Percentiles rank a stretch among this genome's conserved stretches.
Conservation (phyloP, 768 basidiomycete species). For the Gloeostereum incarnatum region DNA sequence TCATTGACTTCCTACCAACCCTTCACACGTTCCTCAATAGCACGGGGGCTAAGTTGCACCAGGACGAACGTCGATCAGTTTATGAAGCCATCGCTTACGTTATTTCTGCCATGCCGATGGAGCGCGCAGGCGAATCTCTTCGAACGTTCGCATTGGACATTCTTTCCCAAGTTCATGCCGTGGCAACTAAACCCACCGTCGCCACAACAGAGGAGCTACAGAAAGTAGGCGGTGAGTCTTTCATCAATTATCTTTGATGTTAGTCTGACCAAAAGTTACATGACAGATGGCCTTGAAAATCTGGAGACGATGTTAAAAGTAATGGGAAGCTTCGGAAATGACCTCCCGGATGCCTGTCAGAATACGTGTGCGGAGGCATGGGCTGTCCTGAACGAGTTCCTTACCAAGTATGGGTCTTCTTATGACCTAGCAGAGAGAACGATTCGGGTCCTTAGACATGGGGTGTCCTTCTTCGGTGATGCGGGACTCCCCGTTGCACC, state of each 20-base stretch:
- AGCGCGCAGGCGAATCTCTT: slow-evolving; percentile 77
- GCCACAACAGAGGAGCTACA: slow-evolving; percentile 67
- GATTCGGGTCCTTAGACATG: slow-evolving; percentile 78
- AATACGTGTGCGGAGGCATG: slow-evolving; percentile 76
- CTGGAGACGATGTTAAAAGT: slow-evolving; percentile 87
- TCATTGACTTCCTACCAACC: slow-evolving; percentile 86
- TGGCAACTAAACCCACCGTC: slow-evolving; percentile 41
- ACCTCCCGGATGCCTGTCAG: slow-evolving; percentile 72
- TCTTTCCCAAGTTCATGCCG: slow-evolving; percentile 61
- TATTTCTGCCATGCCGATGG: slow-evolving; percentile 90
- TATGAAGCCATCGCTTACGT: slow-evolving; percentile 96
- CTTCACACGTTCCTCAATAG: slow-evolving; percentile 82
- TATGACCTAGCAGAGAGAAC: slow-evolving; percentile 75
- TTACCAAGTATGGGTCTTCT: slow-evolving; percentile 68
- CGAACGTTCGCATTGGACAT: slow-evolving; percentile 83
- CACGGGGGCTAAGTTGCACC: slow-evolving; percentile 68
- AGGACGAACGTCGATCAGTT: slow-evolving; percentile 86
- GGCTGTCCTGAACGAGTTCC: slow-evolving; percentile 72
- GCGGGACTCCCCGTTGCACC: slow-evolving; percentile 60
- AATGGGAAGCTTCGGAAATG: slow-evolving; percentile 73
- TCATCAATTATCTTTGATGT: background rate
- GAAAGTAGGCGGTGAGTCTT: slow-evolving; percentile 59
- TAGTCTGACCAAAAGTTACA: background rate
- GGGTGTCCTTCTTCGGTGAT: slow-evolving; percentile 70
- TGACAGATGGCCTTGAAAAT: slow-evolving; percentile 78